These are phyloP conservation scores for Mycena pura DNA, from an alignment of 768 basidiomycete species.

Conservation along the genomic window DNA sequence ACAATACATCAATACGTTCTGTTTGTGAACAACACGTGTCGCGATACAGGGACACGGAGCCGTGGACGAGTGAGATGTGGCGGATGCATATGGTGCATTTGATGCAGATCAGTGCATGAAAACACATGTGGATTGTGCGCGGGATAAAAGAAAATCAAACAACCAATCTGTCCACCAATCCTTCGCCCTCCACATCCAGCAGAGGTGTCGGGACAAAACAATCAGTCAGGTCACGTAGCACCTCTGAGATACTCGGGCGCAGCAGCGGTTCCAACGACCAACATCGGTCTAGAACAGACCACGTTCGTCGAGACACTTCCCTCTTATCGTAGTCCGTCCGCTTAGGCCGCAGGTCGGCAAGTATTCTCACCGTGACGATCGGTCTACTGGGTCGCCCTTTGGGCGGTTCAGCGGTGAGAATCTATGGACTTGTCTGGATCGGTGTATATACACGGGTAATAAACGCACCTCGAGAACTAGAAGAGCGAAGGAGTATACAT, in stretches of 20 bases:
- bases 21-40: not conserved
- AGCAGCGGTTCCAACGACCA: not conserved
- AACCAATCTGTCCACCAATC: not conserved
- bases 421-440: not conserved
- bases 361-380: not conserved
- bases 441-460: not conserved
- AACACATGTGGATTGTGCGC: not conserved
- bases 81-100: not conserved
- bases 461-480: conserved; percentile 20
- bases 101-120: not conserved
- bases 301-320: not conserved
- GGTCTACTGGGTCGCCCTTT: not conserved
- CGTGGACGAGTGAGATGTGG: not conserved
- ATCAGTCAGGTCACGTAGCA: not conserved
- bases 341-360: not conserved
- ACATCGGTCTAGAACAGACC: not conserved
- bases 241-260: not conserved
- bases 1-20: too few species aligned
- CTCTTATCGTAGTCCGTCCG: not conserved
- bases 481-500: conserved; percentile 26
- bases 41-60: not conserved
- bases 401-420: conserved; percentile 1
- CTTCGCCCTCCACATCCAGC: not conserved
- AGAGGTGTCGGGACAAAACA: not conserved
- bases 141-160: not conserved